These are phyloP conservation scores for Pogostemon cablin DNA, from an alignment of 257 asterid genomes.

Conservation along the genomic window DNA sequence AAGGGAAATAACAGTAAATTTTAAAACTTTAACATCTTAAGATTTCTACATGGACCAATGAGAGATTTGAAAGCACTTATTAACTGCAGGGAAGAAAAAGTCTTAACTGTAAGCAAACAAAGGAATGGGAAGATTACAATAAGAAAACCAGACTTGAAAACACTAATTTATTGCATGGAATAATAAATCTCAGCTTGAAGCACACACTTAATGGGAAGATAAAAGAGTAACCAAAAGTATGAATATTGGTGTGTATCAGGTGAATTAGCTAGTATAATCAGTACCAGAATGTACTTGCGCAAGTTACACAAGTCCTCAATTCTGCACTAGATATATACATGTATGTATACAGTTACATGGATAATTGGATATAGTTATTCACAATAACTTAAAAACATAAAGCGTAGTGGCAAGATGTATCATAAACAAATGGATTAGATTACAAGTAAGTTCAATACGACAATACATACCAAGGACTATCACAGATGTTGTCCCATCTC, in stretches of 20 bases:
- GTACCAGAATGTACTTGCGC: conserved; percentile 6
- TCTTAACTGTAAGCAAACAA: conserved; percentile 14
- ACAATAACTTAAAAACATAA: not conserved
- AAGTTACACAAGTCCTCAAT: not conserved
- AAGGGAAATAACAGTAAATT: not conserved
- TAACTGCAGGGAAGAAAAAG: not conserved
- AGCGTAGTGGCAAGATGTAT: conserved; percentile 17
- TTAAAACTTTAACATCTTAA: not conserved
- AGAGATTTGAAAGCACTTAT: not conserved
- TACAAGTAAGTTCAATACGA: conserved; percentile 31
- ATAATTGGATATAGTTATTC: not conserved
- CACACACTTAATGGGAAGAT: not conserved
- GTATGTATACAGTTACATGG: not conserved
- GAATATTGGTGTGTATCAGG: not conserved
- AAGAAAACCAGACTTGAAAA: not conserved
- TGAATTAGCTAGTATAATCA: conserved; percentile 3
- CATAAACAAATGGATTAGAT: conserved; percentile 24
- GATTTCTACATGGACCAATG: conserved; percentile 7
- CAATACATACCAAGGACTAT: conserved; percentile 80
- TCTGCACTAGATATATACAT: conserved; percentile 6
- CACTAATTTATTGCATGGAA: not conserved
- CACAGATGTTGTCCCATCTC: conserved; percentile 99
- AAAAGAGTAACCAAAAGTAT: not conserved
- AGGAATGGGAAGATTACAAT: not conserved
- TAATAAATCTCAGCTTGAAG: not conserved